Evolutionary conservation across 176 grass and related monocot species (phyloP).

Genomic region (Phyllostachys edulis): DNA sequence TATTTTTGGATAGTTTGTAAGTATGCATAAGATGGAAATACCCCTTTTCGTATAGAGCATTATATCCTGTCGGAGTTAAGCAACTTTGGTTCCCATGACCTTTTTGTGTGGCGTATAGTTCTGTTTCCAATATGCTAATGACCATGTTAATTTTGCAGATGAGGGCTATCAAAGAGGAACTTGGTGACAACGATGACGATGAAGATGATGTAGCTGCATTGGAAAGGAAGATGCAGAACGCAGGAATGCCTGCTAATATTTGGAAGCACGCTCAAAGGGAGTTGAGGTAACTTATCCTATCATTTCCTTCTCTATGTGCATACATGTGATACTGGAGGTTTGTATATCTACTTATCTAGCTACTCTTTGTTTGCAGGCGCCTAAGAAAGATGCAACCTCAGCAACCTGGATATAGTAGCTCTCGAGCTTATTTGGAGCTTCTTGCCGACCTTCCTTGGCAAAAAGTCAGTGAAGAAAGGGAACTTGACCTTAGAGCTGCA

Average conservation of each 20-base stretch:
- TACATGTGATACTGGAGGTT: background rate
- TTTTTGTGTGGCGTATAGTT: conserved; percentile 12
- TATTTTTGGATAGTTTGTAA: background rate
- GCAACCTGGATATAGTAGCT: conserved; percentile 98
- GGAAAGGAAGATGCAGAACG: conserved; percentile 98
- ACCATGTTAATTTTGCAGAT: conserved; percentile 52
- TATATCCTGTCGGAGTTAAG: background rate
- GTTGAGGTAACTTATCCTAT: conserved; percentile 59
- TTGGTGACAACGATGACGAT: conserved; percentile 96
- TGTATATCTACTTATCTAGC: conserved; percentile 25
- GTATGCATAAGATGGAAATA: background rate
- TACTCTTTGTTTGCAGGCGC: conserved; percentile 51
- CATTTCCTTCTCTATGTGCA: conserved; percentile 17
- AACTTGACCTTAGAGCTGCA: conserved; percentile 85
- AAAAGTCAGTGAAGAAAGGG: conserved; percentile 91
- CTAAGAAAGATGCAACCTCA: conserved; percentile 97
- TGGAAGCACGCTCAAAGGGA: conserved; percentile 99
- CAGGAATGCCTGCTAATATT: conserved; percentile 96
- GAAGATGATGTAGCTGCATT: conserved; percentile 92
- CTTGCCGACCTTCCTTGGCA: conserved; percentile 97
- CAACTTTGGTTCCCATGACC: background rate
- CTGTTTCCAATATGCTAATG: conserved; percentile 17
- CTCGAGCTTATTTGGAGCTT: conserved; percentile 87
- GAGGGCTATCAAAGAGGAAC: conserved; percentile 97
- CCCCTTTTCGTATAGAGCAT: background rate